These are phyloP conservation scores for Vitis cinerea DNA, from an alignment of 164 flowering plant species.

Conservation along the genomic window DNA sequence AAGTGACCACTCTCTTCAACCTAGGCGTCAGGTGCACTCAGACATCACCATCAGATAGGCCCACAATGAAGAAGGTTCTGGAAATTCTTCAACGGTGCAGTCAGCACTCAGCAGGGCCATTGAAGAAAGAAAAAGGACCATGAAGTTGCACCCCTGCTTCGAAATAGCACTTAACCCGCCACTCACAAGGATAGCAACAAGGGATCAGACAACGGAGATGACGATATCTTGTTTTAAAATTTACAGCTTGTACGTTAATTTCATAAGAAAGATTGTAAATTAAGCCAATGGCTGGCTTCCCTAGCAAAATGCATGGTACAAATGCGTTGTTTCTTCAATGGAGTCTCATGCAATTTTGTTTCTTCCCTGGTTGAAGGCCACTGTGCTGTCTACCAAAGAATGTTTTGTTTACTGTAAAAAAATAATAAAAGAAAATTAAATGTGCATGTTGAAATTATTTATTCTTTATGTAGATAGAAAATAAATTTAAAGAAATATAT, in stretches of 20 bases:
- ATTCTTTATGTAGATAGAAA: no score
- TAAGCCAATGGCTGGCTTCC: no score
- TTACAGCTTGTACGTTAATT: neutral
- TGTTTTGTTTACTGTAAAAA: no score
- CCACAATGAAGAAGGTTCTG: conserved; percentile 77
- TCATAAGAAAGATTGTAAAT: neutral
- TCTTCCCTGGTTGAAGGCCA: no score
- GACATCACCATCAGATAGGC: conserved; percentile 50
- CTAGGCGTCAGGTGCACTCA: conserved; percentile 76
- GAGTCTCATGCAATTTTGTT: no score
- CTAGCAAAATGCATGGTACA: no score
- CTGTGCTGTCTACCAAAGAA: no score
- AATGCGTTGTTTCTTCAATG: no score
- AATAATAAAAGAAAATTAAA: no score
- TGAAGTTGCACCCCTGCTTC: conserved; percentile 53
- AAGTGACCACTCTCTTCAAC: conserved; percentile 55
- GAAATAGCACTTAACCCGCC: conserved; percentile 13
- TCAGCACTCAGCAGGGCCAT: conserved; percentile 6
- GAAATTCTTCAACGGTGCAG: conserved; percentile 42
- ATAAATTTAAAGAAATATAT: no score
- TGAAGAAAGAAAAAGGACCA: conserved; percentile 21
- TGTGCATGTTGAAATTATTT: no score
- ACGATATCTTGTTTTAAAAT: conserved; percentile 1
- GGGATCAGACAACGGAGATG: conserved; percentile 20
- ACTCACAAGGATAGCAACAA: conserved; percentile 30